Conservation (phyloP, 805 yeast genomes). For the Metschnikowia matae region DNA sequence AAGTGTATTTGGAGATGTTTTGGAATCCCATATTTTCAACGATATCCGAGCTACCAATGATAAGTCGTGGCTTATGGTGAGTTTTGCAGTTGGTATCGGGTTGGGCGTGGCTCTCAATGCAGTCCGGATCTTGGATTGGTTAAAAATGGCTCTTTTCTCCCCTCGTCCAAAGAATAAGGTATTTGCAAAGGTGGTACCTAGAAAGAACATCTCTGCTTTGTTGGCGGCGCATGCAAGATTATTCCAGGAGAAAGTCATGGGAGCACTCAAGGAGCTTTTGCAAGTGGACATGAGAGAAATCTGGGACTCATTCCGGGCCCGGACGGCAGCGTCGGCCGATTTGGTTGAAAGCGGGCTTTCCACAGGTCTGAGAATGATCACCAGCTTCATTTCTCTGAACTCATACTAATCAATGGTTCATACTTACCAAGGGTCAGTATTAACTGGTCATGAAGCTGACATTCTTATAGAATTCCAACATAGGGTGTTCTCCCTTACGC, state of each 20-base stretch:
- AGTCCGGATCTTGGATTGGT: not conserved
- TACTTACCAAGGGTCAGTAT: not conserved
- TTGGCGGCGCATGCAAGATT: not conserved
- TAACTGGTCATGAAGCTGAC: constrained; percentile 59
- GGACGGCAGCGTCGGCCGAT: not conserved
- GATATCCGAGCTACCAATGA: not conserved
- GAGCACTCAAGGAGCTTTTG: not conserved
- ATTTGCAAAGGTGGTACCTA: not conserved
- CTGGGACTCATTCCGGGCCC: not conserved
- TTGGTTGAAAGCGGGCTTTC: constrained; percentile 2
- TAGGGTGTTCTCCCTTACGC: constrained; percentile 76
- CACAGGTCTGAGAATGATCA: not conserved
- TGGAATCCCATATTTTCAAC: constrained; percentile 5
- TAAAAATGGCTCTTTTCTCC: not conserved
- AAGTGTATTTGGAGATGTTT: constrained; percentile 4
- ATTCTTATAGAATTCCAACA: constrained; percentile 72
- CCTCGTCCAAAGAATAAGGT: not conserved
- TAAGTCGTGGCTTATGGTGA: constrained; percentile 21
- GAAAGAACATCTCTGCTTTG: not conserved
- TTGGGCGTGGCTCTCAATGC: constrained; percentile 26
- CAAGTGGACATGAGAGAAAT: not conserved
- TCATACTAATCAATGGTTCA: not conserved
- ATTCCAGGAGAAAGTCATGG: not conserved
- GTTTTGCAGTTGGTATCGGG: constrained; percentile 37
- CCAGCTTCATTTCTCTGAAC: not conserved